A percentile compares a stretch with the other conserved stretches of the same genome.
These are phyloP conservation scores for Theobroma cacao DNA, from an alignment of 345 rosid species.

Conservation along the genomic window DNA sequence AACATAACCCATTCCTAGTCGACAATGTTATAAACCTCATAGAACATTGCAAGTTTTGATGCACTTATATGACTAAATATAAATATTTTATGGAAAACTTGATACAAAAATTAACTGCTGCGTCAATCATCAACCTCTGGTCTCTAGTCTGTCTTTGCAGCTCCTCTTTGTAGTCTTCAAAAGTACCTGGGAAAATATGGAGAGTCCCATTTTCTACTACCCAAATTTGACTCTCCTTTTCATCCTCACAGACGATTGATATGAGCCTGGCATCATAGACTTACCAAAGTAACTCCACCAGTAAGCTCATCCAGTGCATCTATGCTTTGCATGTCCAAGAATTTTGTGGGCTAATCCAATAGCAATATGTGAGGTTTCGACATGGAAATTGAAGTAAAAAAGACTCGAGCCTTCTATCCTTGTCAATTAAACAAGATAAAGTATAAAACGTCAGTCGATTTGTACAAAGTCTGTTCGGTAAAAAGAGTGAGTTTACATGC, in stretches of 20 bases:
- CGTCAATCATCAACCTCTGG: slow-evolving; percentile 67
- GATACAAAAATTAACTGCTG: no score
- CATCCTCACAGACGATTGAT: slow-evolving; percentile 82
- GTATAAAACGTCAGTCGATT: no score
- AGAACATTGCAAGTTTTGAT: not conserved
- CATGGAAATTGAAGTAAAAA: no score
- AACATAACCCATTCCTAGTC: no score
- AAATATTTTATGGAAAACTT: no score
- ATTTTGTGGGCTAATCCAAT: slow-evolving; percentile 93
- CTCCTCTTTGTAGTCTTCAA: slow-evolving; percentile 82
- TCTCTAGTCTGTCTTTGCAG: slow-evolving; percentile 68
- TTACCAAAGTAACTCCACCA: slow-evolving; percentile 85
- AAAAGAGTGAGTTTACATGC: no score
- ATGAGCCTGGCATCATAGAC: slow-evolving; percentile 90
- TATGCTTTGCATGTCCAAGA: slow-evolving; percentile 90
- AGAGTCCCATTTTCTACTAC: slow-evolving; percentile 84
- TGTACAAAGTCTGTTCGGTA: no score
- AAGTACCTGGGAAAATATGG: slow-evolving; percentile 48
- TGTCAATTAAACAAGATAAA: no score
- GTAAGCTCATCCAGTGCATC: slow-evolving; percentile 90
- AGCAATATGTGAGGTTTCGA: no score
- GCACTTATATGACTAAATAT: not conserved
- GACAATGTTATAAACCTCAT: no score
- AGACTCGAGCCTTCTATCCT: no score
- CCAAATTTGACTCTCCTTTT: slow-evolving; percentile 83